Conservation (phyloP, 2,329 filamentous ascomycete species). For the Aureobasidium sp. region DNA sequence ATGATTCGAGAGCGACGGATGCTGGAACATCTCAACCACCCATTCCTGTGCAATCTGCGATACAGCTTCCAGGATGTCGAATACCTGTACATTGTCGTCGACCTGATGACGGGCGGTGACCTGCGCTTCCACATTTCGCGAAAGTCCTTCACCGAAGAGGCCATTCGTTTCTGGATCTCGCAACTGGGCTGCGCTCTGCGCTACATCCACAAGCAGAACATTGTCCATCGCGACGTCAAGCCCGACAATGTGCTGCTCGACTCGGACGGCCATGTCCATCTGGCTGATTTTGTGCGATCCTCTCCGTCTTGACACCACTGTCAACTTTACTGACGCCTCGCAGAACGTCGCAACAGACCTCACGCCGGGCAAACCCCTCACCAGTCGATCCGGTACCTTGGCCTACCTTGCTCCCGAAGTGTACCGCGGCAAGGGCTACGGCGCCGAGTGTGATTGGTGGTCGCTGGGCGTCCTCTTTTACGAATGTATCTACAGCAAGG, state of each 20-base stretch:
- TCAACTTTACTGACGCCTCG: background rate
- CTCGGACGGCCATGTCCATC: slow-evolving; percentile 85
- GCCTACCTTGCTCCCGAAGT: slow-evolving; percentile 96
- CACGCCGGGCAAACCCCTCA: slow-evolving; percentile 70
- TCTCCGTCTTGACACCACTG: background rate
- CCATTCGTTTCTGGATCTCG: slow-evolving; percentile 93
- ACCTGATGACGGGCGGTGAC: slow-evolving; percentile 96
- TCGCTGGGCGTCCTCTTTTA: slow-evolving; percentile 97
- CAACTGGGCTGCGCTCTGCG: slow-evolving; percentile 85
- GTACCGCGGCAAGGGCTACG: slow-evolving; percentile 83
- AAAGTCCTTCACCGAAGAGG: slow-evolving; percentile 96
- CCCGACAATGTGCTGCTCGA: slow-evolving; percentile 87
- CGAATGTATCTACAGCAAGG: slow-evolving; percentile 99
- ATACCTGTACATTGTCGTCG: slow-evolving; percentile 95
- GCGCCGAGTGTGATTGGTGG: slow-evolving; percentile 94
- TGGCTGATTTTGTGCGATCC: slow-evolving; percentile 83
- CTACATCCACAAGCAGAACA: slow-evolving; percentile 79
- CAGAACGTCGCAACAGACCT: slow-evolving; percentile 97
- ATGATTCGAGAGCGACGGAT: slow-evolving; percentile 96
- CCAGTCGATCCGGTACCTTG: slow-evolving; percentile 92
- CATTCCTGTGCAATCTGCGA: slow-evolving; percentile 94
- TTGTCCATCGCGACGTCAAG: slow-evolving; percentile 87
- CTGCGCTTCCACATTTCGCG: slow-evolving; percentile 94
- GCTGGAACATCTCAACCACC: slow-evolving; percentile 96
- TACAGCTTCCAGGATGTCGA: slow-evolving; percentile 99